Evolutionary conservation across 495 filamentous ascomycete genomes (phyloP), one percentile per base, ranked within the genome.

Genomic region (Lasiosphaeria ovina): DNA sequence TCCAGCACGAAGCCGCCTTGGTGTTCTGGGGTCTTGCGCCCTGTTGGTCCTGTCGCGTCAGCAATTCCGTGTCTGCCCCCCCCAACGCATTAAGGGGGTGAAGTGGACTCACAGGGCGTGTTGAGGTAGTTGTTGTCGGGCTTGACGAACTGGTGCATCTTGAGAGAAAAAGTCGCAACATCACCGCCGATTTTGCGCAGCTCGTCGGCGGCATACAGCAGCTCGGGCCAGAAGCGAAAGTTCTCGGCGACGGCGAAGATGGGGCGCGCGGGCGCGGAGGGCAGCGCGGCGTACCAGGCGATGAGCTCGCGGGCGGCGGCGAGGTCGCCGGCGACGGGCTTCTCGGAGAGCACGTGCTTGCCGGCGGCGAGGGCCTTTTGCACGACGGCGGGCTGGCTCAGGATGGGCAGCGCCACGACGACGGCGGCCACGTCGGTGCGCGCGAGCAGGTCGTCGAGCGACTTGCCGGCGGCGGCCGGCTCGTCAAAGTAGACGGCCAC

Each of bases 1-100:
- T 93, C 90, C 1, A 93, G 76, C 14, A 93, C 69, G 67, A 93
- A 94, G 9, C 90, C 90, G 16, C 89, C 90, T 67, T 91, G 88
- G 65, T 92, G 83, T 33, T 77, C 72, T 0, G 90, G 90, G 6
- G 64, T 80, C 71, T 89, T 91, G 42, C 90, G 84, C 90, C 90
- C 78, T 76, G 9, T 47, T 47, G 16, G 12, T 47, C 12, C 12
- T 5, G 12, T 14, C 12, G 11, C 7, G 12, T 4, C 6, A 7
- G 12, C 8, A 47, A 47, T 4, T n/a, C 6, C 44, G 16, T 47
- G 14, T 42, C 14, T 42, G 14, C 38, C 38, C 38, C 38, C 42
- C 42, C 42, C 4, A 3, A 45, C 12, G 42, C 12, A 40, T 40
- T 12, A 24, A 1, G 53, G 35, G 11, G 17, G 12, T 40, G 34